phyloP scores from a whole-genome alignment of 345 rosid genomes.

The Sapria himalayana region DNA sequence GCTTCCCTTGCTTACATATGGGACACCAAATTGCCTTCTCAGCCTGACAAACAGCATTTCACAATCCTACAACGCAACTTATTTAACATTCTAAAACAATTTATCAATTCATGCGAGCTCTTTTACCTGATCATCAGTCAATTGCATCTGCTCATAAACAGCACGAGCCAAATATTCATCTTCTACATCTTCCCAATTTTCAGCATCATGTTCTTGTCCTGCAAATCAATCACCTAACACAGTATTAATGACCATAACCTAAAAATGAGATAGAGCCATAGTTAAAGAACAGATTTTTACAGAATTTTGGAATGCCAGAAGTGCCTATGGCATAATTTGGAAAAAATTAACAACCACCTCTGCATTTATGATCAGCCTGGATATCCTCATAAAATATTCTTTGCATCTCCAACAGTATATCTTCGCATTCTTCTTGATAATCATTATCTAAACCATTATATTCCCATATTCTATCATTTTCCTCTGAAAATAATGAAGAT shows the following conservation, averaged over 20 bases:
- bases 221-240: too few species aligned
- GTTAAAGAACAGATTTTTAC: too few species aligned
- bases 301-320: too few species aligned
- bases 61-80: neutral
- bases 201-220: slow-evolving; percentile 16
- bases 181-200: slow-evolving; percentile 67
- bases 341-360: too few species aligned
- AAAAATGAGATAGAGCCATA: too few species aligned
- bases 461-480: slow-evolving; percentile 58
- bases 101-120: neutral
- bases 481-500: slow-evolving; percentile 6
- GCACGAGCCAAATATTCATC: slow-evolving; percentile 73
- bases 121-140: slow-evolving; percentile 38
- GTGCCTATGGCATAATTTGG: too few species aligned
- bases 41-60: slow-evolving; percentile 13
- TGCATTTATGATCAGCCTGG: slow-evolving; percentile 11
- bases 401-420: slow-evolving; percentile 72
- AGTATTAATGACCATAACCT: too few species aligned
- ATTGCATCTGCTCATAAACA: slow-evolving; percentile 51
- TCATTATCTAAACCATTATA: slow-evolving; percentile 48
- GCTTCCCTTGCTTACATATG: slow-evolving; percentile 55
- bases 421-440: slow-evolving; percentile 62
- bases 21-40: slow-evolving; percentile 65
- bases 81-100: neutral
- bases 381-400: slow-evolving; percentile 69